Base-by-base conservation (phyloP, 1,284 basidiomycete genomes). In the Volvariella surrecta region DNA sequence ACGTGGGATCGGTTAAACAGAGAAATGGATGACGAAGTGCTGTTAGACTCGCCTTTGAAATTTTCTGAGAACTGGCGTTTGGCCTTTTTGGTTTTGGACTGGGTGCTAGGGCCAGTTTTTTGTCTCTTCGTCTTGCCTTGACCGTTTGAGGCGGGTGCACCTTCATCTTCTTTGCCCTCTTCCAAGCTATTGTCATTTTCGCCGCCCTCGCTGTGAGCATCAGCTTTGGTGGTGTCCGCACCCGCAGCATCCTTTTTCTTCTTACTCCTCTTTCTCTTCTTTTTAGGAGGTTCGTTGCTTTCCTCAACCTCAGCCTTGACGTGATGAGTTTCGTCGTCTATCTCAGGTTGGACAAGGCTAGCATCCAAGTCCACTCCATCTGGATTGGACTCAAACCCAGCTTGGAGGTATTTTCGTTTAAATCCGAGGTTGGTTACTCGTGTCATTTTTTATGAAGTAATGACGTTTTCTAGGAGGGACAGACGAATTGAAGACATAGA, bases 381-480 rank as follows among this genome's bases (percentile, higher is more conserved):
- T 9, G 38, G 17, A 37, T 34, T 28, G 2, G 41, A 18, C 20
- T 43, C 38, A 41, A 82, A 75, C 0, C 74, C 77, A 16, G 83
- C 78, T 49, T 86, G 67, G n/a, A 87, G 52, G 52, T 83, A 76
- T 6, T 76, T 79, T 41, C 84, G 68, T 58, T 89, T 89, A 41
- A 72, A 69, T 13, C 78, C 81, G 55, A 86, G 70, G 52, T 77
- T 79, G 7, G 83, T 86, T 48, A 79, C 67, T 42, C 85, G 73
- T 7, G 85, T 87, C 85, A 88, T 87, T 48, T n/a, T n/a, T n/a
- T n/a, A n/a, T n/a, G n/a, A n/a, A n/a, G n/a, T n/a, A n/a, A n/a
- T n/a, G n/a, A n/a, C n/a, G n/a, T n/a, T n/a, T n/a, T n/a, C n/a
- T n/a, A n/a, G n/a, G n/a, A n/a, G n/a, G n/a, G n/a, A n/a, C n/a